phyloP scores from a whole-genome alignment of 192 early-diverging fungal genomes.

The Paraglomus brasilianum region DNA sequence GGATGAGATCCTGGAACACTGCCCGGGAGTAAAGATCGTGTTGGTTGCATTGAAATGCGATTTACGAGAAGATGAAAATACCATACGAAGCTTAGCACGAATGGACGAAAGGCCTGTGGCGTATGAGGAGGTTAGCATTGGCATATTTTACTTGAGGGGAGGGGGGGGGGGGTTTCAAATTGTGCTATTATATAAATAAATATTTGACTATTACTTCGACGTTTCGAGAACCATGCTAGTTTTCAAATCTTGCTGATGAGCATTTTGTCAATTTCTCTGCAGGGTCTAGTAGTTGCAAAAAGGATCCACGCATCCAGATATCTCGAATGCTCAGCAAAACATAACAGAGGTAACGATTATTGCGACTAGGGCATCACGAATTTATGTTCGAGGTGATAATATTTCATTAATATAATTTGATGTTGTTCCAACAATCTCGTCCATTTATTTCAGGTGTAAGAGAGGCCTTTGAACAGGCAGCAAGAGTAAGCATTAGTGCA shows the following conservation, averaged over 20 bases:
- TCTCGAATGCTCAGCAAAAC: conserved; percentile 87
- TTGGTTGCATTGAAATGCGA: conserved; percentile 89
- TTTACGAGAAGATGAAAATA: conserved; percentile 73
- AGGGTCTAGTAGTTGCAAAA: conserved; percentile 78
- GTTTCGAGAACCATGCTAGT: too few relatives aligned
- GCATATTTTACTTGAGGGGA: neutral
- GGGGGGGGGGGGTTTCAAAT: neutral
- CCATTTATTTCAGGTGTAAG: conserved; percentile 76
- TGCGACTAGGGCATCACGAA: too few relatives aligned
- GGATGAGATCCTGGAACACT: conserved; percentile 84
- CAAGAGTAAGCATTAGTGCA: conserved; percentile 75
- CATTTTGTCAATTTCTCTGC: neutral
- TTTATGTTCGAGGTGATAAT: too few relatives aligned
- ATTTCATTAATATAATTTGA: too few relatives aligned
- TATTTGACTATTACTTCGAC: too few relatives aligned
- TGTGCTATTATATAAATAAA: too few relatives aligned
- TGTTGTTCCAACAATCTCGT: too few relatives aligned
- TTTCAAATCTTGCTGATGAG: too few relatives aligned
- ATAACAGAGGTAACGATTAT: conserved; percentile 29
- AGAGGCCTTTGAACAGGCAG: conserved; percentile 85
- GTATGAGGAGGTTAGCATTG: conserved; percentile 57
- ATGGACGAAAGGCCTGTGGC: conserved; percentile 72
- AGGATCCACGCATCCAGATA: conserved; percentile 85
- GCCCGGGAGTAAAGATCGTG: conserved; percentile 77
- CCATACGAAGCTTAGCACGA: conserved; percentile 71